Base-by-base conservation (phyloP, 768 basidiomycete species). In the Psilocybe tampanensis region DNA sequence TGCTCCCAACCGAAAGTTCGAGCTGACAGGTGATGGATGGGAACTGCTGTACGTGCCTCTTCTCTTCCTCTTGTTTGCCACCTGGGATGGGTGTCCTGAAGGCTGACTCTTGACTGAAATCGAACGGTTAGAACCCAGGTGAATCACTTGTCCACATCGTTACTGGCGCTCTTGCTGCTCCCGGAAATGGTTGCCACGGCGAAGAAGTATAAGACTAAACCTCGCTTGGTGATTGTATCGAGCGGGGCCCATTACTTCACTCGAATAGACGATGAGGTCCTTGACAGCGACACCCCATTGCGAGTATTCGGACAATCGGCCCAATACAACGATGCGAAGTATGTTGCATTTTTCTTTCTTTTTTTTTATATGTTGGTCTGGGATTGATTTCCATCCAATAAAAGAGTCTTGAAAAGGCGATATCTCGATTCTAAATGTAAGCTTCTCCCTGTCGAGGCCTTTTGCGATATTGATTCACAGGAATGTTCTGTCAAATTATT, bases 111-210 rank as follows among this genome's bases (percentile, higher is more conserved):
- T n/a, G n/a, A n/a, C n/a, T n/a, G n/a, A n/a, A n/a, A n/a, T n/a
- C n/a, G n/a, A n/a, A n/a, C n/a, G n/a, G 29, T 3, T 42, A 84
- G 82, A 6, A 50, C 82, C 0, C 81, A 84, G 56, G 73, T 80
- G 43, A 83, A 84, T 61, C 57, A 73, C 59, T 63, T 85, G 4
- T 69, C 78, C 0, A 71, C 70, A 7, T 68, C 75, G 1, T 68
- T 82, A 0, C 69, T 82, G 1, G 65, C 72, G 0, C 57, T 83
- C 4, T 69, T 74, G 8, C 68, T 83, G 0, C 70, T 83, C 0
- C 82, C 83, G 0, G 61, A 57, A 7, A 70, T 84, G 67, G 36
- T 75, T 1, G 60, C 71, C 22, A 77, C 81, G 0, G 72, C 75
- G 0, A 58, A 66, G 22, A 62, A 66, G 24, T 52, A 71, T 54